Percentiles rank a stretch among this genome's conserved stretches.
These are phyloP conservation scores for Nemophila menziesii DNA, from an alignment of 257 asterid species.

Conservation along the genomic window DNA sequence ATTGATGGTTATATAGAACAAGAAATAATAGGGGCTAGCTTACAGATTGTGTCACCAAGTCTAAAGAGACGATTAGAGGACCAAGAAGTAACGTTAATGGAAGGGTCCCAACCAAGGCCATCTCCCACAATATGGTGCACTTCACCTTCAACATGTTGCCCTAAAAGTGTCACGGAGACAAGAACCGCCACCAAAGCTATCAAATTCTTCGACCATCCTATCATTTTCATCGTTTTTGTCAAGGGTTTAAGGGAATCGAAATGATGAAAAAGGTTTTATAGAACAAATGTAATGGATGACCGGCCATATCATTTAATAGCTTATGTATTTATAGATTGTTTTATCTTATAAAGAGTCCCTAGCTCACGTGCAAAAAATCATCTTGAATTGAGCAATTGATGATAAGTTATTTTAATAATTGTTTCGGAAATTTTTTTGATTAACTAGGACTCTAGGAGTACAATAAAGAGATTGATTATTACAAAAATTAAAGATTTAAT, in stretches of 20 bases:
- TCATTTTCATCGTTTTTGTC: slow-evolving; percentile 4
- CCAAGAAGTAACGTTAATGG: slow-evolving; percentile 37
- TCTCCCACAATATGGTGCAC: slow-evolving; percentile 58
- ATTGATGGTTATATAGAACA: neutral
- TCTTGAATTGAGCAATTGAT: too few species aligned
- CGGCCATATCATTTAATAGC: too few species aligned
- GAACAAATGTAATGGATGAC: too few species aligned
- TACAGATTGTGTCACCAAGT: slow-evolving; percentile 65
- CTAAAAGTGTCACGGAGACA: slow-evolving; percentile 6
- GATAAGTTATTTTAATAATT: too few species aligned
- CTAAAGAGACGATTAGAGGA: slow-evolving; percentile 41
- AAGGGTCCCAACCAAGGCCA: slow-evolving; percentile 34
- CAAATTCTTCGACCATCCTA: neutral
- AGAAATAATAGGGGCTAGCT: slow-evolving; percentile 4
- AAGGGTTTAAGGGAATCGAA: neutral
- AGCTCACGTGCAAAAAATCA: too few species aligned
- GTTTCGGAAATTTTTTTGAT: too few species aligned
- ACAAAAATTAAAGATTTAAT: too few species aligned
- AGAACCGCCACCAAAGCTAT: slow-evolving; percentile 4
- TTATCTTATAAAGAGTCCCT: too few species aligned
- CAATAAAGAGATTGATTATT: too few species aligned
- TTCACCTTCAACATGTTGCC: slow-evolving; percentile 21
- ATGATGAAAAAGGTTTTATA: neutral
- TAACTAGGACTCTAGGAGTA: too few species aligned
- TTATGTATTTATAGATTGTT: too few species aligned